A percentile compares a stretch with the other conserved stretches of the same genome.
These are phyloP conservation scores for Eremochloa ophiuroides DNA, from an alignment of 176 grass and related monocot genomes.

Conservation along the genomic window DNA sequence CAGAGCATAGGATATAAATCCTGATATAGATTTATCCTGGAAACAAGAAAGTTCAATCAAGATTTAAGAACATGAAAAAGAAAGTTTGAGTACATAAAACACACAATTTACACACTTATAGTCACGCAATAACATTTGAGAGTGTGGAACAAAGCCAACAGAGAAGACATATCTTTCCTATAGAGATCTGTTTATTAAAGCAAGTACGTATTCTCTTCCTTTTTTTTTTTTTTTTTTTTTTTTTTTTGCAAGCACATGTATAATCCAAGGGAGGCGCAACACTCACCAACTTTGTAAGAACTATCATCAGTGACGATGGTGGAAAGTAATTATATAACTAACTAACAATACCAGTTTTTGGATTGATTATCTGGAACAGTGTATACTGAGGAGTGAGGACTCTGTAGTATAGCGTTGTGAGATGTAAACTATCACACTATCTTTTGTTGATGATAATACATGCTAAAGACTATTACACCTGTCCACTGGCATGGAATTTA, in stretches of 20 bases:
- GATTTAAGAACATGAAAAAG: neutral
- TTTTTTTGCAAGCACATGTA: too few relatives aligned
- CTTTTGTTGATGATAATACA: neutral
- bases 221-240: too few relatives aligned
- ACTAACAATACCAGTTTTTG: neutral
- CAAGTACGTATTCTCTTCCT: too few relatives aligned
- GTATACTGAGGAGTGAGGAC: neutral
- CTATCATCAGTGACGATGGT: neutral
- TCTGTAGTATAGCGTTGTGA: neutral
- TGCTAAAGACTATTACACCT: neutral
- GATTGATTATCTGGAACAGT: neutral
- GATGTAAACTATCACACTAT: neutral
- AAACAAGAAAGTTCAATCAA: conserved; percentile 39
- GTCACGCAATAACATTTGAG: neutral
- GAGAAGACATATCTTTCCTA: neutral
- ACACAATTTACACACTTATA: neutral
- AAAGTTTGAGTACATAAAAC: neutral
- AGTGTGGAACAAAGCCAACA: neutral
- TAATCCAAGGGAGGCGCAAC: neutral
- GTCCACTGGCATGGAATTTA: neutral
- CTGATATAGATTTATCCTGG: conserved; percentile 85
- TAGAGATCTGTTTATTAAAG: neutral
- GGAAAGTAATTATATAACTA: neutral
- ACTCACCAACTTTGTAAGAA: neutral
- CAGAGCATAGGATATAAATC: conserved; percentile 90